Evolutionary conservation across 345 rosid genomes (phyloP).

Genomic region (Eucalyptus decipiens): DNA sequence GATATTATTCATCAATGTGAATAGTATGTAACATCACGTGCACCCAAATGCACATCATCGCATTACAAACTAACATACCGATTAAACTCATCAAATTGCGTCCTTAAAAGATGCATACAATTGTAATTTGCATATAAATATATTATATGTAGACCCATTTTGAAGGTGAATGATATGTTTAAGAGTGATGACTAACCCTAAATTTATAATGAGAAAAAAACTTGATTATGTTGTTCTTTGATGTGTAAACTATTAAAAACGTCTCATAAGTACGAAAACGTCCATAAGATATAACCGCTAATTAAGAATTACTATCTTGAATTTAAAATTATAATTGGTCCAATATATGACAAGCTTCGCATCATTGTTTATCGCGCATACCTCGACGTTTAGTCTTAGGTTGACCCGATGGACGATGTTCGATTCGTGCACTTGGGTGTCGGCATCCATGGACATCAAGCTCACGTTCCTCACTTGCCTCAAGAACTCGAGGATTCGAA

Average conservation of each 20-base stretch:
- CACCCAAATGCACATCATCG: no score
- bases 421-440: conserved; percentile 5
- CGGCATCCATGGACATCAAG: conserved; percentile 43
- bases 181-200: not conserved
- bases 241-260: not conserved
- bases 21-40: not conserved
- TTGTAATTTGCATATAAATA: not conserved
- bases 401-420: conserved; percentile 12
- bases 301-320: not conserved
- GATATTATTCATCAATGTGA: not conserved
- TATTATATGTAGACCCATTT: not conserved
- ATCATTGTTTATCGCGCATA: not conserved
- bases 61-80: not conserved
- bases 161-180: not conserved
- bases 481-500: conserved; percentile 56
- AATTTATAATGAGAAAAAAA: not conserved
- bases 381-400: conserved; percentile 53
- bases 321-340: not conserved
- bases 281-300: not conserved
- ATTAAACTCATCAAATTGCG: not conserved
- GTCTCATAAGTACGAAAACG: not conserved
- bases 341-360: not conserved
- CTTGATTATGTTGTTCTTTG: not conserved
- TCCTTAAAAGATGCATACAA: not conserved
- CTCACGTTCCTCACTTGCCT: conserved; percentile 31